Base-by-base conservation (phyloP, 75 land plant species). In the Gnetum montanum region DNA sequence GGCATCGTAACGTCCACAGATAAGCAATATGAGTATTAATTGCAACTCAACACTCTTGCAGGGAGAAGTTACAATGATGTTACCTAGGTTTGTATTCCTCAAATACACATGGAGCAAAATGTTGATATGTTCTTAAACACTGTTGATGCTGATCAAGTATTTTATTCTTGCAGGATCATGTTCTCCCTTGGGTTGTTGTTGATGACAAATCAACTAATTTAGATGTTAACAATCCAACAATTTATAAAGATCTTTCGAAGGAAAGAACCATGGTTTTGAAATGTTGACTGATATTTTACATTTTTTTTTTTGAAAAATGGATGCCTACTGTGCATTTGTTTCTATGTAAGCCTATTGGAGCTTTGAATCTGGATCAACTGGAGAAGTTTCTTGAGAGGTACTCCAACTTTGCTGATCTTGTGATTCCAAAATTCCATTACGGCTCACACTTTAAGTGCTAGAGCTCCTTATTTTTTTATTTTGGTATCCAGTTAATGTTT, bases 51-150 rank as follows among this genome's bases (percentile, higher is more conserved):
- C 67, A 95, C 99, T 26, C 71, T 95, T 38, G 92, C 99, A 61
- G 99, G 99, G 33, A 90, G 99, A 36, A 90, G 85, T 43, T 95
- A 83, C 57, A 95, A 95, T 86, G 99, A 95, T 64, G 86, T 95
- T 7, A 90, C 97, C 16, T 97, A 95, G 97, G 99, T 95, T 23
- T 30, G 28, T 20, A 18, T 46, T 43, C 35, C 46, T 25, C 6
- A 26, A 34, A 27, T 6, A 13, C n/a, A 19, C 13, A 7, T 54
- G 34, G 6, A 28, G 34, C n/a, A 7, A n/a, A 6, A n/a, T 8
- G 15, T 49, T 15, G 13, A 8, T 8, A 49, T 8, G 20, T 11
- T 15, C 15, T 18, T 22, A 29, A 2, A 4, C 22, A 35, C 29
- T 20, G n/a, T 0, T 10, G n/a, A 20, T 35, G 8, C 34, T 41